These are phyloP conservation scores for Chytriomyces sp. DNA, from an alignment of 192 early-diverging fungal species.

Conservation along the genomic window DNA sequence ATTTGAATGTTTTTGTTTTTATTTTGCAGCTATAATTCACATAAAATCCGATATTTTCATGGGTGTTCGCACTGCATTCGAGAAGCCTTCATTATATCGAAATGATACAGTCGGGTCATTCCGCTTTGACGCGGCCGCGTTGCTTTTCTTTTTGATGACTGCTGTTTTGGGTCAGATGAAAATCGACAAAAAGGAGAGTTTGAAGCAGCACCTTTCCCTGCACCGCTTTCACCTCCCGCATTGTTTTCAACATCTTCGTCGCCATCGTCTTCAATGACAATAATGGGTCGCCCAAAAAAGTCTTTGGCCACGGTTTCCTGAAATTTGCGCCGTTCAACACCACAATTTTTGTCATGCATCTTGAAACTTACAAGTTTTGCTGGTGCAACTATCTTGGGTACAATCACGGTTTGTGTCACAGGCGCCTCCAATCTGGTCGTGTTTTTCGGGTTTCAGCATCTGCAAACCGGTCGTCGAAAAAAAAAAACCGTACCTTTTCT, in stretches of 20 bases:
- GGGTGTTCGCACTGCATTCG: constrained; percentile 85
- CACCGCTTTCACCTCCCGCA: neutral
- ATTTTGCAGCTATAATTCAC: neutral
- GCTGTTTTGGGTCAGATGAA: neutral
- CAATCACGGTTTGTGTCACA: constrained; percentile 3
- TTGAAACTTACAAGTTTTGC: neutral
- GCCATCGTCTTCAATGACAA: constrained; percentile 15
- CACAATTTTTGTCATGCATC: neutral
- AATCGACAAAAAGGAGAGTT: too few relatives aligned
- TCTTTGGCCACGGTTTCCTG: constrained; percentile 55
- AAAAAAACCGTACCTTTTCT: too few relatives aligned
- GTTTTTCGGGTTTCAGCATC: too few relatives aligned
- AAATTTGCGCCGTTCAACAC: neutral
- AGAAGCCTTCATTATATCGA: constrained; percentile 88
- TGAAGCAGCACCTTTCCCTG: neutral
- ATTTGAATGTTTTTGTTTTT: neutral
- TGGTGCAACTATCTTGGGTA: neutral
- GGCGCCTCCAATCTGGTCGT: too few relatives aligned
- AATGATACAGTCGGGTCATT: constrained; percentile 48
- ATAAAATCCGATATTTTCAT: constrained; percentile 59
- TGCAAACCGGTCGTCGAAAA: too few relatives aligned
- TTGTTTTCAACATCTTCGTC: constrained; percentile 8
- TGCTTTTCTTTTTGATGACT: constrained; percentile 14
- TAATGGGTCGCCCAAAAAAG: constrained; percentile 82
- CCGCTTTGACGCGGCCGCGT: neutral